phyloP scores from a whole-genome alignment of 1,139 yeast species.

The Pichia sp. region DNA sequence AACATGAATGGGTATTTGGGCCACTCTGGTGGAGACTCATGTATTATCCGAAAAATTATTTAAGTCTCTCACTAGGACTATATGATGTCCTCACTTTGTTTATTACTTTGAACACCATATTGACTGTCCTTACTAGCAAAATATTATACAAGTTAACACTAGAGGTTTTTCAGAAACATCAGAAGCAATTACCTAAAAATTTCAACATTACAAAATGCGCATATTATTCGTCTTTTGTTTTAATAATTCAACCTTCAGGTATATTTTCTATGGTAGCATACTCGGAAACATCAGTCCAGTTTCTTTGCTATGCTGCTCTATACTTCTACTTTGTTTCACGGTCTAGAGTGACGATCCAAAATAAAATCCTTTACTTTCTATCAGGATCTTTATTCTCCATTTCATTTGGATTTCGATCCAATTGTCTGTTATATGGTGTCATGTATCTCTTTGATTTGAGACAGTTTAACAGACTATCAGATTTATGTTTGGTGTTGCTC shows the following conservation, averaged over 20 bases:
- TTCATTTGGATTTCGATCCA: slow-evolving; percentile 66
- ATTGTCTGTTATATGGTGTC: slow-evolving; percentile 68
- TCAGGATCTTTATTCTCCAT: slow-evolving; percentile 59
- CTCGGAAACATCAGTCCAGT: slow-evolving; percentile 70
- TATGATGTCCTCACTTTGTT: slow-evolving; percentile 43
- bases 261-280: slow-evolving; percentile 72
- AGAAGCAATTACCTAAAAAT: slow-evolving; percentile 9
- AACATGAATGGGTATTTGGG: slow-evolving; percentile 89
- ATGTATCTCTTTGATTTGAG: slow-evolving; percentile 56
- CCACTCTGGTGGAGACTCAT: slow-evolving; percentile 67
- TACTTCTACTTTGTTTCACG: slow-evolving; percentile 44
- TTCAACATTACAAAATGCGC: slow-evolving; percentile 26
- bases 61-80: slow-evolving; percentile 24
- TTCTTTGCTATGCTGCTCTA: slow-evolving; percentile 59
- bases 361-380: slow-evolving; percentile 34
- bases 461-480: not conserved
- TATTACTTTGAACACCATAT: slow-evolving; percentile 45
- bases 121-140: slow-evolving; percentile 49
- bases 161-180: slow-evolving; percentile 26
- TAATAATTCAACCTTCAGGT: slow-evolving; percentile 72
- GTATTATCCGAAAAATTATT: not conserved
- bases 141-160: slow-evolving; percentile 49
- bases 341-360: slow-evolving; percentile 14
- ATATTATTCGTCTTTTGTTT: slow-evolving; percentile 42
- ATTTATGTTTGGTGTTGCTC: slow-evolving; percentile 19